Percentiles rank a stretch among this genome's conserved stretches.
Conservation (phyloP, 2,329 filamentous ascomycete genomes). For the Coniochaeta sp. region DNA sequence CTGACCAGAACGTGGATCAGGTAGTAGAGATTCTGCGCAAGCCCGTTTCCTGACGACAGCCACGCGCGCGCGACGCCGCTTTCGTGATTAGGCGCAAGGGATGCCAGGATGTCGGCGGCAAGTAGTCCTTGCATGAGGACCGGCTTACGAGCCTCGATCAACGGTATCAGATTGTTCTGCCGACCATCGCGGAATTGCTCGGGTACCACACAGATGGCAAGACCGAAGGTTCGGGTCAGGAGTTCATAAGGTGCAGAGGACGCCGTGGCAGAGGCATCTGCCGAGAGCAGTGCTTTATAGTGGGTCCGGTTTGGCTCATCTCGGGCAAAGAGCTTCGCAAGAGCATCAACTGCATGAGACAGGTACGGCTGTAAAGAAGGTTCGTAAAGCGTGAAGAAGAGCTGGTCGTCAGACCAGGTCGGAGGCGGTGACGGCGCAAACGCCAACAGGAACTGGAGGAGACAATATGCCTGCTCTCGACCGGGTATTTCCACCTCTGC, state of each 20-base stretch:
- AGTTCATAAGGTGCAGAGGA: conserved; percentile 65
- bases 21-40: conserved; percentile 70
- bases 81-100: conserved; percentile 57
- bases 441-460: conserved; percentile 82
- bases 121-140: conserved; percentile 88
- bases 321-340: conserved; percentile 85
- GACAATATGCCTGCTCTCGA: conserved; percentile 77
- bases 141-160: conserved; percentile 78
- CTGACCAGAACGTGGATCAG: conserved; percentile 61
- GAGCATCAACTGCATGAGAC: conserved; percentile 78
- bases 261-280: conserved; percentile 46
- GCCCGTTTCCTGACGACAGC: conserved; percentile 77
- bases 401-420: conserved; percentile 41
- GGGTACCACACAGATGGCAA: conserved; percentile 80
- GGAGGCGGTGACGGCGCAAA: conserved; percentile 79
- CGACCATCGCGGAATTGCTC: conserved; percentile 51
- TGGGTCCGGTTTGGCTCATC: conserved; percentile 88
- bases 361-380: conserved; percentile 79
- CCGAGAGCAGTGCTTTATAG: conserved; percentile 74
- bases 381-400: conserved; percentile 76
- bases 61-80: conserved; percentile 66
- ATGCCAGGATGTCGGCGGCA: conserved; percentile 79
- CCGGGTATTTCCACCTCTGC: conserved; percentile 73
- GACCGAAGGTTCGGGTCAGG: conserved; percentile 76
- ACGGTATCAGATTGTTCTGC: conserved; percentile 50